phyloP scores from a whole-genome alignment of 148 eudicot genomes.

The Mesembryanthemum crystallinum region DNA sequence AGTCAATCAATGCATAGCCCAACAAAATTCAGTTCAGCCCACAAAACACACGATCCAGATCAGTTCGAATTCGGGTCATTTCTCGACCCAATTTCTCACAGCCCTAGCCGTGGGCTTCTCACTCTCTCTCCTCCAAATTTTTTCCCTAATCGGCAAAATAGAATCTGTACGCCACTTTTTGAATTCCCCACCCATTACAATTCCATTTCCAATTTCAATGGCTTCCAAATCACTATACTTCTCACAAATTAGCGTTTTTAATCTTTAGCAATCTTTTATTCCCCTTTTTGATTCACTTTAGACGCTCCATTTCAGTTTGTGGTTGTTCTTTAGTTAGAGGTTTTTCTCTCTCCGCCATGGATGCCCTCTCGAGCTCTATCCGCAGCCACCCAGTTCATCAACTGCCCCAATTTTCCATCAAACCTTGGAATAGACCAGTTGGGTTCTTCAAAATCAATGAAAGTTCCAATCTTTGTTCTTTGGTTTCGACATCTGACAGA shows the following conservation, averaged over 20 bases:
- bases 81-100: neutral
- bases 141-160: too few relatives aligned
- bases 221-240: neutral
- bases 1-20: neutral
- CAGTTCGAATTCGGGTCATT: neutral
- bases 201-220: neutral
- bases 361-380: slow-evolving; percentile 41
- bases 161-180: too few relatives aligned
- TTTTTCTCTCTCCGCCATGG: slow-evolving; percentile 27
- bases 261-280: slow-evolving; percentile 1
- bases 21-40: neutral
- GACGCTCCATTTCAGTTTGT: neutral
- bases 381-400: neutral
- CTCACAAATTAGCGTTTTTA: neutral
- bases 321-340: neutral
- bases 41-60: neutral
- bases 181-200: too few relatives aligned
- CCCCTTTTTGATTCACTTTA: neutral
- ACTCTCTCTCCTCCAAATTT: too few relatives aligned
- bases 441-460: slow-evolving; percentile 38
- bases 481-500: slow-evolving; percentile 12
- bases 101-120: neutral
- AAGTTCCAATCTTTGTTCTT: slow-evolving; percentile 25
- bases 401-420: slow-evolving; percentile 13
- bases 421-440: slow-evolving; percentile 21